These are phyloP conservation scores for Cryptosporidium viatorum DNA, from an alignment of 169 alveolate species.

Conservation along the genomic window DNA sequence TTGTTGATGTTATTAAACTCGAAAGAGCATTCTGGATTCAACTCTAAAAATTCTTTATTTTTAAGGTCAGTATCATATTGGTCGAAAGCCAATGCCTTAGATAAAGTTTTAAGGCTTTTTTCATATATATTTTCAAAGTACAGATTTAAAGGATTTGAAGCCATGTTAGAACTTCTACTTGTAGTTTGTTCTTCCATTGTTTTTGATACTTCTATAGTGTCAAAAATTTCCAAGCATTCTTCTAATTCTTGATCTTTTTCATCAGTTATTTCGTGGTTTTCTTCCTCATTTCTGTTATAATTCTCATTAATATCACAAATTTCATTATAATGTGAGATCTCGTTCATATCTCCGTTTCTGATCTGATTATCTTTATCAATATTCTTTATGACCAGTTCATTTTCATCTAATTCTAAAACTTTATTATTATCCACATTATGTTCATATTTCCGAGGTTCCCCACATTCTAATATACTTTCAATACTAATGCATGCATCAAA, in stretches of 20 bases:
- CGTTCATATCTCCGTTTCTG: neutral
- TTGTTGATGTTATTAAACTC: neutral
- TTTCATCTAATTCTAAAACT: neutral
- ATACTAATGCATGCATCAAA: neutral
- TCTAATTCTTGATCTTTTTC: constrained; percentile 18
- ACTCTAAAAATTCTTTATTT: neutral
- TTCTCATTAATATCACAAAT: neutral
- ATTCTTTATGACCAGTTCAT: no score
- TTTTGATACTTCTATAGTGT: neutral
- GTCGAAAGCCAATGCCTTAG: constrained; percentile 3
- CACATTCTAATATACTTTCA: neutral
- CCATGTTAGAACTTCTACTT: constrained; percentile 3
- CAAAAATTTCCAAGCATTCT: neutral
- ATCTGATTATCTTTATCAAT: no score
- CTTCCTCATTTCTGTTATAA: neutral
- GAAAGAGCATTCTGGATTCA: neutral
- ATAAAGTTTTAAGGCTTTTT: neutral
- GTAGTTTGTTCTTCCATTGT: neutral
- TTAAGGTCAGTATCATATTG: neutral
- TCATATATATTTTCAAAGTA: constrained; percentile 45
- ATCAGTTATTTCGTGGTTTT: neutral
- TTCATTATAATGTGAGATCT: neutral
- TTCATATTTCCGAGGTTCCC: neutral
- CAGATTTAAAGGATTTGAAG: neutral
- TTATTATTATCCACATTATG: neutral